Evolutionary conservation across 345 rosid species (phyloP), one percentile per base, ranked within the genome.

Genomic region (Rhodomyrtus tomentosa): DNA sequence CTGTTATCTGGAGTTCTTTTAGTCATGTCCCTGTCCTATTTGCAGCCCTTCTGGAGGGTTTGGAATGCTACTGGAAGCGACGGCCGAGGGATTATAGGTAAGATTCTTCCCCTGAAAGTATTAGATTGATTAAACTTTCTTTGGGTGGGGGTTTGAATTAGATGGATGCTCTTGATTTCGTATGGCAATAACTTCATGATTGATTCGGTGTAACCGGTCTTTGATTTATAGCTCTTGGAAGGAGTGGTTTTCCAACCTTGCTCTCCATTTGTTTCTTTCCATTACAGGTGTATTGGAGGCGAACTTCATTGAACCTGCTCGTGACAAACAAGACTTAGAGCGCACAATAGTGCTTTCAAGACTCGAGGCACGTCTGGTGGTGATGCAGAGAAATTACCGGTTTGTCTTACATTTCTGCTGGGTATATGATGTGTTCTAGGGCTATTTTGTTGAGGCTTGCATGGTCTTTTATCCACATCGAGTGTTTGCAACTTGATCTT

Each of bases 41-140:
- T 59, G 42, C 92, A 95, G 96, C 98, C 98, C 55, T 95, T 93
- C 86, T 94, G 95, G 98, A 93, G 98, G 88, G 92, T 94, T 10
- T 93, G 98, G 98, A 93, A 92, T 88, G 92, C 96, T 83, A 93
- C 98, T 18, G 98, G 98, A 54, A 95, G 98, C 42, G 92, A 89
- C 58, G 98, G 98, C 55, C 96, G 96, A 2, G 95, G 98, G 22
- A 93, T 93, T 22, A 93, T 94, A 86, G 98, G 98, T 89, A 90
- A 12, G 36, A 38, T 79, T 76, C 74, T 38, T 48, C 21, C 42
- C 53, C 32, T 85, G 20, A 76, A 36, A 15, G 84, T 29, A 49
- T 81, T 56, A 59, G 7, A 24, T 18, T 52, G 55, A 52, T 54
- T 54, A 7, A 20, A 21, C 25, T 21, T 54, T 54, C 56, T 9